Evolutionary conservation across 768 basidiomycete genomes (phyloP).

Genomic region (Gymnopilus dilepis): DNA sequence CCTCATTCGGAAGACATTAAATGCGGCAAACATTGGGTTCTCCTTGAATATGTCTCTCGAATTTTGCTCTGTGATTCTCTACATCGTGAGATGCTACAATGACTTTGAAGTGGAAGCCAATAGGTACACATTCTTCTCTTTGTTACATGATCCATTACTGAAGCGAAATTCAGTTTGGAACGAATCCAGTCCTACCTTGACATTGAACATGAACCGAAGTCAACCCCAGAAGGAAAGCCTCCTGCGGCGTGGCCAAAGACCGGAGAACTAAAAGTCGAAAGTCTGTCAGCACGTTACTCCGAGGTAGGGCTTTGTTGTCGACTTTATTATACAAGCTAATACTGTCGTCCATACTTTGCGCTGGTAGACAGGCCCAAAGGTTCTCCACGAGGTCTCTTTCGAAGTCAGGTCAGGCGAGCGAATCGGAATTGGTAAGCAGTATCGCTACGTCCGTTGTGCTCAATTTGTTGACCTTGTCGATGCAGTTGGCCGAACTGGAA

Average conservation of each 20-base stretch:
- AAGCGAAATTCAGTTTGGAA: slow-evolving; percentile 44
- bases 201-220: slow-evolving; percentile 61
- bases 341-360: background rate
- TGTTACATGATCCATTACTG: background rate
- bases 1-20: slow-evolving; percentile 40
- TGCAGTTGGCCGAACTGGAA: slow-evolving; percentile 33
- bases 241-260: slow-evolving; percentile 72
- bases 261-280: slow-evolving; percentile 58
- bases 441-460: slow-evolving; percentile 15
- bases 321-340: background rate
- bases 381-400: slow-evolving; percentile 61
- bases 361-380: slow-evolving; percentile 46
- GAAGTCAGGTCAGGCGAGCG: slow-evolving; percentile 58
- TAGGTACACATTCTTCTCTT: slow-evolving; percentile 37
- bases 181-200: slow-evolving; percentile 70
- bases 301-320: slow-evolving; percentile 6
- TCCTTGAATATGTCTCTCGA: slow-evolving; percentile 63
- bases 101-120: slow-evolving; percentile 51
- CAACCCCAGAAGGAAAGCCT: slow-evolving; percentile 49
- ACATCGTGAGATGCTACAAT: slow-evolving; percentile 48
- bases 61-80: slow-evolving; percentile 65
- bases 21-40: slow-evolving; percentile 54
- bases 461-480: background rate
- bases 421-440: slow-evolving; percentile 48
- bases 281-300: slow-evolving; percentile 63